Conservation (phyloP, 2,329 filamentous ascomycete genomes). For the Aspergillus sp. region DNA sequence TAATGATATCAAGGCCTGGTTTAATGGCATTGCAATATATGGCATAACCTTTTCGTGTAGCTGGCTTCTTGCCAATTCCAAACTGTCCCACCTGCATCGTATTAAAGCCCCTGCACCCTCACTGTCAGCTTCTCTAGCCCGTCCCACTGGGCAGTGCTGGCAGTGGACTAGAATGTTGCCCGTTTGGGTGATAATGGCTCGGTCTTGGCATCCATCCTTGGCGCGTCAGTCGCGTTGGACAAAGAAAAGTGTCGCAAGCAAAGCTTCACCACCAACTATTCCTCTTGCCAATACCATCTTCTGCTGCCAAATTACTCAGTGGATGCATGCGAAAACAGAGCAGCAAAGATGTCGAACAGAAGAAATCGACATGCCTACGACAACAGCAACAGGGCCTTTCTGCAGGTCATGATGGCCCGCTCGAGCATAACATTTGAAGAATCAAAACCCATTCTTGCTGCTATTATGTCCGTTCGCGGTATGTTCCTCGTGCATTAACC, state of each 20-base stretch:
- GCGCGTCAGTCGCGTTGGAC: constrained; percentile 21
- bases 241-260: not conserved
- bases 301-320: not conserved
- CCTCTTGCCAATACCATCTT: not conserved
- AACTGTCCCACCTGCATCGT: not conserved
- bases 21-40: constrained; percentile 19
- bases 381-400: constrained; percentile 80
- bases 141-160: not conserved
- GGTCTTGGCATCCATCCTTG: constrained; percentile 20
- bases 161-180: not conserved
- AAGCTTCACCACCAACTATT: not conserved
- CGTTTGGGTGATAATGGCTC: constrained; percentile 5
- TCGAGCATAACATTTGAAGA: constrained; percentile 77
- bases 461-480: constrained; percentile 69
- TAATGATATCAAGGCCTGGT: constrained; percentile 36
- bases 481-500: constrained; percentile 10
- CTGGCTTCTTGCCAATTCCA: not conserved
- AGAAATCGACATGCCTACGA: constrained; percentile 49
- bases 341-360: constrained; percentile 6
- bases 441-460: constrained; percentile 73
- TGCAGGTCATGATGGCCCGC: constrained; percentile 83
- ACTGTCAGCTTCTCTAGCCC: too few relatives aligned
- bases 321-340: not conserved
- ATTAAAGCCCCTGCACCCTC: too few relatives aligned
- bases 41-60: not conserved